These are phyloP conservation scores for Penicillium psychrofluorescens DNA, from an alignment of 495 filamentous ascomycete species.

Conservation along the genomic window DNA sequence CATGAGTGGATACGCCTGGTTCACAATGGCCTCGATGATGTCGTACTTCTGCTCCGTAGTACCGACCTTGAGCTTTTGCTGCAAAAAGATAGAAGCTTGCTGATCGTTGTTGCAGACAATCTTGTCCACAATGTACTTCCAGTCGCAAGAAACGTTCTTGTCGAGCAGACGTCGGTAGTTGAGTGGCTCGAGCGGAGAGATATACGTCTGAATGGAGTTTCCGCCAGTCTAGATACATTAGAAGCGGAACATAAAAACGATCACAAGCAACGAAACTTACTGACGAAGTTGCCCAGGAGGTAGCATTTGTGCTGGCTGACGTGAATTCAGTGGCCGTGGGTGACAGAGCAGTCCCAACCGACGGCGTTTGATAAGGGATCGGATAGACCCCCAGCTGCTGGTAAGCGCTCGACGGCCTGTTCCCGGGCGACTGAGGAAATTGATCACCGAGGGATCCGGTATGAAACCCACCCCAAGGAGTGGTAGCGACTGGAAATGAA, in stretches of 20 bases:
- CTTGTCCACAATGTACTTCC: conserved; percentile 99
- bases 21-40: conserved; percentile 93
- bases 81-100: conserved; percentile 95
- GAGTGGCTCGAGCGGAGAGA: conserved; percentile 84
- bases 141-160: conserved; percentile 94
- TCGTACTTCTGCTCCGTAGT: conserved; percentile 94
- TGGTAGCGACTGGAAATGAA: conserved; percentile 21
- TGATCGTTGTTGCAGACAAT: conserved; percentile 99
- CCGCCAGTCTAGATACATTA: conserved; percentile 39
- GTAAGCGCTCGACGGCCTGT: conserved; percentile 31
- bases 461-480: conserved; percentile 28
- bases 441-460: conserved; percentile 17
- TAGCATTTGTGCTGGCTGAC: conserved; percentile 27
- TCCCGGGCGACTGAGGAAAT: conserved; percentile 19
- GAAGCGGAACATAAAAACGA: not conserved
- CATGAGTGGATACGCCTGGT: conserved; percentile 93
- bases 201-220: conserved; percentile 56
- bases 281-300: conserved; percentile 41
- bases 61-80: conserved; percentile 97
- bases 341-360: conserved; percentile 75
- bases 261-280: conserved; percentile 25
- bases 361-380: conserved; percentile 56
- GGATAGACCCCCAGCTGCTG: conserved; percentile 46
- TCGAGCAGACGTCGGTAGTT: conserved; percentile 95
- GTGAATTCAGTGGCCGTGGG: conserved; percentile 81